Evolutionary conservation across 106 monocot species (phyloP).

Genomic region (Xerophyta viscosa): DNA sequence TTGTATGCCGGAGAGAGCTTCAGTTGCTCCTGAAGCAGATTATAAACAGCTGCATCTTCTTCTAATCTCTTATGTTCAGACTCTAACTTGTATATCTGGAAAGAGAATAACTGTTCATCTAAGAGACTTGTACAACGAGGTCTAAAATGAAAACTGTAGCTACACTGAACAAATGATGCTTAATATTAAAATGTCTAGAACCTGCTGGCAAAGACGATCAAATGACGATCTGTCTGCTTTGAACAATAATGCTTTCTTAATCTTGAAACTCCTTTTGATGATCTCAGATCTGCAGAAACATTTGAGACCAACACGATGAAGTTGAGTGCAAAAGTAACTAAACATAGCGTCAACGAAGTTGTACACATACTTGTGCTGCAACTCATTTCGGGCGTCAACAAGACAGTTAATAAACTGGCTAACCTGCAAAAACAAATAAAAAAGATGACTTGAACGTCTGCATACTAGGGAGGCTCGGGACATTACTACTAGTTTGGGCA

Average conservation of each 20-base stretch:
- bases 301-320: not conserved
- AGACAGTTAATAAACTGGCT: slow-evolving; percentile 65
- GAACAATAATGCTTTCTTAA: slow-evolving; percentile 61
- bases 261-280: slow-evolving; percentile 66
- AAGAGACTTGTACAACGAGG: not conserved
- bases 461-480: not conserved
- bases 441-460: not conserved
- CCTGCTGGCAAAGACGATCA: slow-evolving; percentile 66
- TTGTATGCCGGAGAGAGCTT: slow-evolving; percentile 75
- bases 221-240: slow-evolving; percentile 62
- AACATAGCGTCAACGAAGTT: not conserved
- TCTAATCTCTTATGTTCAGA: slow-evolving; percentile 54
- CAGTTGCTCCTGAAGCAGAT: slow-evolving; percentile 64
- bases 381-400: slow-evolving; percentile 71
- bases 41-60: slow-evolving; percentile 68
- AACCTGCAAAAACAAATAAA: slow-evolving; percentile 32
- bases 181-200: not conserved
- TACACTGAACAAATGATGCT: not conserved
- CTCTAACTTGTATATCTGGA: slow-evolving; percentile 59
- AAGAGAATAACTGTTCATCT: not conserved
- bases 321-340: not conserved
- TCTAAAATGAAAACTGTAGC: not conserved
- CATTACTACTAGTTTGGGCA: not conserved
- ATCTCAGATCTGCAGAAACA: slow-evolving; percentile 31
- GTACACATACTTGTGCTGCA: slow-evolving; percentile 62